Evolutionary conservation across 1,284 basidiomycete species (phyloP), one percentile per base, ranked within the genome.

Genomic region (Ustilago bromivora): DNA sequence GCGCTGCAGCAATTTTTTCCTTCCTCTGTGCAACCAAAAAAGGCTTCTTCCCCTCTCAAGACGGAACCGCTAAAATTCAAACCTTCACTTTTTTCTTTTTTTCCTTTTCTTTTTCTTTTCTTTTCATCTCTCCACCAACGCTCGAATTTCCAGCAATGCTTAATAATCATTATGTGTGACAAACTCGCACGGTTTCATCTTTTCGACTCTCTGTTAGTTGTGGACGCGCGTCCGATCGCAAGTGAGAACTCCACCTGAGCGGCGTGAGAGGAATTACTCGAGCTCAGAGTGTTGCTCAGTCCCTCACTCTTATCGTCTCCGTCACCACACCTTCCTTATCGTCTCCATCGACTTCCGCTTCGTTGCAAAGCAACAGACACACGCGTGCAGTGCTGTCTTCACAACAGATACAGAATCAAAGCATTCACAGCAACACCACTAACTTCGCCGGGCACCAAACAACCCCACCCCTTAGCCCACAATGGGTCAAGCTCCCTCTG

Each of bases 401-500:
- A 28, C 23, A 28, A 28, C 23, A 28, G 23, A 28, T 28, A 28
- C 23, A 28, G 23, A 28, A 28, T 28, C 23, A 3, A 28, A 40
- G 15, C 38, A 4, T 10, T 40, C 38, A 2, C 38, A 11, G 11
- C 38, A 40, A 40, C 38, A 40, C 15, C 38, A 40, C 15, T 17
- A 2, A 11, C 38, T 17, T 10, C 4, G 38, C 38, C 38, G 2
- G 38, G 23, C 23, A 28, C 23, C 38, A 40, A 10, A 40, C 10
- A 10, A 40, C 38, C 38, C 38, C 38, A 10, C 8, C 28, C 12
- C 53, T 32, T 15, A 38, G 9, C 9, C 3, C 67, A 72, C 10
- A 56, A 74, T 79, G 81, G 82, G 82, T 80, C 82, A 83, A 67
- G 80, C 75, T 64, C 82, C 82, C 11, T 75, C 71, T 62, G 80